phyloP scores from a whole-genome alignment of 768 basidiomycete species.

The Flagelloscypha sp. region DNA sequence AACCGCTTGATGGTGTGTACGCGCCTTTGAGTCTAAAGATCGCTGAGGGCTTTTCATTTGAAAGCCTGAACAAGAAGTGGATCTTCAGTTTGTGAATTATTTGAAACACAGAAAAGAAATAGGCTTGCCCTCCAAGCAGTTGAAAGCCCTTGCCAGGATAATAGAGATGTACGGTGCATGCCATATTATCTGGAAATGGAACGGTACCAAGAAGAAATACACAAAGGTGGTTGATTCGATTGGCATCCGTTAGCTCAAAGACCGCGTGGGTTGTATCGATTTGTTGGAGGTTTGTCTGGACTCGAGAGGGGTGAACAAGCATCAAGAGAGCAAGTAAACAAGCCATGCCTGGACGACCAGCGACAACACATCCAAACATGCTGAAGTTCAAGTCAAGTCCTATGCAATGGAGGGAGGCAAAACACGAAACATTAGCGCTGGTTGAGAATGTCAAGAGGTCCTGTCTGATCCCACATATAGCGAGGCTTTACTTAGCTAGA shows the following conservation, averaged over 20 bases:
- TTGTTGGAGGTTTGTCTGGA: slow-evolving; percentile 76
- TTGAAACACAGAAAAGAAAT: background rate
- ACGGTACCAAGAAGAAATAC: slow-evolving; percentile 80
- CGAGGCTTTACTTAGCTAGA: no score
- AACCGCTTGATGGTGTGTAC: no score
- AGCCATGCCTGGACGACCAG: slow-evolving; percentile 71
- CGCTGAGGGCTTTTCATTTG: slow-evolving; percentile 84
- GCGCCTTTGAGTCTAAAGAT: slow-evolving; percentile 76
- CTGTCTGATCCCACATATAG: no score
- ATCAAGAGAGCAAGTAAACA: no score
- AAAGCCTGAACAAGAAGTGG: slow-evolving; percentile 46
- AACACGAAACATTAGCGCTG: no score
- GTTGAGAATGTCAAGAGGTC: no score
- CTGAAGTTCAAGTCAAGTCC: slow-evolving; percentile 19
- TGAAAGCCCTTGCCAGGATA: slow-evolving; percentile 87
- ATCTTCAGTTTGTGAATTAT: background rate
- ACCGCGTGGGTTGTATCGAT: slow-evolving; percentile 78
- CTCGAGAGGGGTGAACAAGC: no score
- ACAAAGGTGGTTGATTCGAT: slow-evolving; percentile 75
- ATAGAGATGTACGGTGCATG: slow-evolving; percentile 76
- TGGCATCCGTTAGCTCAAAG: slow-evolving; percentile 65
- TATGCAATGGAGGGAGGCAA: no score
- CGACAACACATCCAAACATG: slow-evolving; percentile 79
- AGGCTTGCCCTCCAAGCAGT: slow-evolving; percentile 69
- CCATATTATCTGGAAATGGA: slow-evolving; percentile 77